Conservation (phyloP, 2,329 filamentous ascomycete genomes). For the Diaporthe amygdali region DNA sequence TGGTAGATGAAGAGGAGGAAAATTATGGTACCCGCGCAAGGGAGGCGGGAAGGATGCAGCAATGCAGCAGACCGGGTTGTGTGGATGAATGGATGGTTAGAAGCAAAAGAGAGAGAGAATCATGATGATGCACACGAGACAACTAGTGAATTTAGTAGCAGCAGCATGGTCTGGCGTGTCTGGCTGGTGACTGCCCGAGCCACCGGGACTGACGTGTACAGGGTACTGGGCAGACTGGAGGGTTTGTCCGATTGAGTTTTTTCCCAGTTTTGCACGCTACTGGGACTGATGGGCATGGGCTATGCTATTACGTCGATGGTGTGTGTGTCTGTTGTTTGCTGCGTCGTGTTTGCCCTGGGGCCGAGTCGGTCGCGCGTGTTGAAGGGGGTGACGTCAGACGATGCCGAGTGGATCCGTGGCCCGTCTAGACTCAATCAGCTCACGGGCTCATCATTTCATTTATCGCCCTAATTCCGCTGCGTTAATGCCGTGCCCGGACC, state of each 20-base stretch:
- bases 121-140: not conserved
- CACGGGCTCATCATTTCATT: too few relatives aligned
- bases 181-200: not conserved
- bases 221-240: too few relatives aligned
- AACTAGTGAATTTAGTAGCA: not conserved
- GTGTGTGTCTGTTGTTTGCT: not conserved
- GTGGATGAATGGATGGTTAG: not conserved
- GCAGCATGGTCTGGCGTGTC: not conserved
- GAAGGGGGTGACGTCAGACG: not conserved
- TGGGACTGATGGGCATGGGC: too few relatives aligned
- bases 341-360: not conserved
- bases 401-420: not conserved
- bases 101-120: not conserved
- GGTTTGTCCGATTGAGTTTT: not conserved
- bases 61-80: not conserved
- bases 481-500: not conserved
- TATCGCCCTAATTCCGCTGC: not conserved
- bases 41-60: not conserved
- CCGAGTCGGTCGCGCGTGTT: not conserved
- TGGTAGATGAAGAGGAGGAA: too few relatives aligned
- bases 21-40: not conserved
- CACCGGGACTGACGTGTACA: conserved; percentile 9
- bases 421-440: too few relatives aligned
- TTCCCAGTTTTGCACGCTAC: not conserved
- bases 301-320: conserved; percentile 1